These are phyloP conservation scores for Colletotrichum endophyticum DNA, from an alignment of 2,329 filamentous ascomycete genomes.

Conservation along the genomic window DNA sequence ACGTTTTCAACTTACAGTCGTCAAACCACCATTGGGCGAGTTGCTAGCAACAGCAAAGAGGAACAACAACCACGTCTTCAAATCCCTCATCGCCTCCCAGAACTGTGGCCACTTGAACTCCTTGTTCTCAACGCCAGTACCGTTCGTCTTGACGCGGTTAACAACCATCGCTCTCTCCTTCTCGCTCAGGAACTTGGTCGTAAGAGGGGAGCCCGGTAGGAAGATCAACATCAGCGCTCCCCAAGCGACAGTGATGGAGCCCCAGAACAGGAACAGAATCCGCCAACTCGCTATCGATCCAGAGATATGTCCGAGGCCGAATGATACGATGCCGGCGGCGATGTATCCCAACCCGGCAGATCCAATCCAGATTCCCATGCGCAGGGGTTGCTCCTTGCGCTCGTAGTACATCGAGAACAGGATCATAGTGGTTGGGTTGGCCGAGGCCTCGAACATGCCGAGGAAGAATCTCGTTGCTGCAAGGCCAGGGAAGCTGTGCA, in stretches of 20 bases:
- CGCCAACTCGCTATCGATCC: conserved; percentile 38
- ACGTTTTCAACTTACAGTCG: background rate
- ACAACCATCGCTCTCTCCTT: conserved; percentile 71
- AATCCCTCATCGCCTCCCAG: conserved; percentile 50
- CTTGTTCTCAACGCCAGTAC: conserved; percentile 77
- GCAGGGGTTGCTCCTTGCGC: conserved; percentile 61
- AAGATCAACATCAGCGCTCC: conserved; percentile 63
- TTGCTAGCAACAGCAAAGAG: conserved; percentile 67
- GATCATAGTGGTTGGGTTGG: conserved; percentile 49
- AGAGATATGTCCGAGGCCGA: conserved; percentile 59
- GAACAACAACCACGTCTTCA: conserved; percentile 64
- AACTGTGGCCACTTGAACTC: conserved; percentile 73
- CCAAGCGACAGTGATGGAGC: conserved; percentile 62
- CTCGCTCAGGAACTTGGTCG: conserved; percentile 59
- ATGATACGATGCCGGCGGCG: conserved; percentile 59
- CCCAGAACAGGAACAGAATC: conserved; percentile 65
- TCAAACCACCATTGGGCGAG: conserved; percentile 53
- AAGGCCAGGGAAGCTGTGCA: conserved; percentile 15
- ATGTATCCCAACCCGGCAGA: conserved; percentile 65
- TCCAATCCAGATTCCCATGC: conserved; percentile 69
- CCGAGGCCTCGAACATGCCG: conserved; percentile 24
- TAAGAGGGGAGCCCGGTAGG: conserved; percentile 61
- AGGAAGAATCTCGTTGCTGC: conserved; percentile 24
- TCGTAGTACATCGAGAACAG: conserved; percentile 54
- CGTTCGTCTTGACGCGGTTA: conserved; percentile 74